Evolutionary conservation across 495 filamentous ascomycete species (phyloP).

Genomic region (Oidiodendron maius): DNA sequence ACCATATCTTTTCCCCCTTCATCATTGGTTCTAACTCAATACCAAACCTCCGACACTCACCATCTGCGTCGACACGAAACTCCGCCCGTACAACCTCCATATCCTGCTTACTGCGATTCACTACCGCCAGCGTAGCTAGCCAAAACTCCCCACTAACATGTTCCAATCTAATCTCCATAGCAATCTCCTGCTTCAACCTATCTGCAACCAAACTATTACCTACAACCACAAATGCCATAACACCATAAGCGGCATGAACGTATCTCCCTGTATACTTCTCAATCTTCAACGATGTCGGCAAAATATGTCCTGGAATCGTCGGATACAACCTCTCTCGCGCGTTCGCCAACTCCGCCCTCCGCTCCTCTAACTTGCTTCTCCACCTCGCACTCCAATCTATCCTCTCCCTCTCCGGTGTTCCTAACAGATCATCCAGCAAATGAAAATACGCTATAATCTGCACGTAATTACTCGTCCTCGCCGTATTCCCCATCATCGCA

Average conservation of each 20-base stretch:
- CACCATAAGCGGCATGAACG: background rate
- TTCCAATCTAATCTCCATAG: background rate
- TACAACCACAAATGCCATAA: background rate
- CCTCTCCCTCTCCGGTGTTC: constrained; percentile 23
- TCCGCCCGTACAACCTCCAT: no score
- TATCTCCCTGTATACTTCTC: background rate
- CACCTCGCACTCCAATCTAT: constrained; percentile 22
- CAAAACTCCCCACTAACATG: background rate
- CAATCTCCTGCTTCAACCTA: background rate
- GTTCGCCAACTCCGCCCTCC: background rate
- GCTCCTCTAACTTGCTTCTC: background rate
- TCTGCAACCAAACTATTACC: background rate
- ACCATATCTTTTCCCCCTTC: background rate
- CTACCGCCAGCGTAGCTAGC: background rate
- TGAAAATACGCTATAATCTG: constrained; percentile 28
- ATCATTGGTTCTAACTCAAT: background rate
- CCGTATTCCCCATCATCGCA: constrained; percentile 39
- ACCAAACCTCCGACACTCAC: background rate
- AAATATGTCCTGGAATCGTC: background rate
- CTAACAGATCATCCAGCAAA: constrained; percentile 35
- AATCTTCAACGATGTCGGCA: background rate
- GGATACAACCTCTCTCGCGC: background rate
- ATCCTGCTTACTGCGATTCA: no score
- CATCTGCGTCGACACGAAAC: background rate
- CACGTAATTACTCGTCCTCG: constrained; percentile 21